Evolutionary conservation across 805 yeast genomes (phyloP), one percentile per base, ranked within the genome.

Genomic region (Candida jianshihensis): DNA sequence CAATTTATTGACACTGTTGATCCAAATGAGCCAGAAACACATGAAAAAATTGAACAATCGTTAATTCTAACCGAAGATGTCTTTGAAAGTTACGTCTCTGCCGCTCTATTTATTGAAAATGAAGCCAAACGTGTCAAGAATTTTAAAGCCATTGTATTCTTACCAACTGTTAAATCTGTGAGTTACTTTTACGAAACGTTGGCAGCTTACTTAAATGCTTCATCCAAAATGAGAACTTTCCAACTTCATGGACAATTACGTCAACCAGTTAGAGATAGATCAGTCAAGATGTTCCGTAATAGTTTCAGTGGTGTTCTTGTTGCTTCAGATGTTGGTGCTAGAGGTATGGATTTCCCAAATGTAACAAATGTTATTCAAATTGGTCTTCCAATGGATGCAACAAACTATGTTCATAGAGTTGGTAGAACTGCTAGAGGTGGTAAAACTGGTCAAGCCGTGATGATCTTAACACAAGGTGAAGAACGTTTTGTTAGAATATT

Each of bases 341-440:
- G 97, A 63, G 97, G 97, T 48, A 79, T 90, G 81, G 97, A 90
- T 65, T 85, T 90, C 71, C 92, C 89, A 38, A 75, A 76, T 48
- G 94, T 90, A 20, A 63, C 87, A 19, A 85, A 86, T 54, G 97
- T 90, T 35, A 64, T 83, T 49, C 97, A 90, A 64, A 59, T 86
- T 37, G 84, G 90, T 46, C 70, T 79, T n/a, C 85, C 92, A 42
- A 61, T 70, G 32, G 85, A 80, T 39, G 61, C 77, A 18, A 75
- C 89, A n/a, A 81, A 82, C 44, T 88, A 89, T 56, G 77, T 88
- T 40, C 97, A 90, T 63, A 81, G 95, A 60, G 81, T 90, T 53
- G 97, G 97, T 41, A 80, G 97, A 70, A 90, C 97, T 13, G 97
- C 95, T 30, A 78, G 97, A 63, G 95, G 89, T 37, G 96, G 96